These are phyloP conservation scores for Sporothrix brunneoviolacea DNA, from an alignment of 2,329 filamentous ascomycete species.

Conservation along the genomic window DNA sequence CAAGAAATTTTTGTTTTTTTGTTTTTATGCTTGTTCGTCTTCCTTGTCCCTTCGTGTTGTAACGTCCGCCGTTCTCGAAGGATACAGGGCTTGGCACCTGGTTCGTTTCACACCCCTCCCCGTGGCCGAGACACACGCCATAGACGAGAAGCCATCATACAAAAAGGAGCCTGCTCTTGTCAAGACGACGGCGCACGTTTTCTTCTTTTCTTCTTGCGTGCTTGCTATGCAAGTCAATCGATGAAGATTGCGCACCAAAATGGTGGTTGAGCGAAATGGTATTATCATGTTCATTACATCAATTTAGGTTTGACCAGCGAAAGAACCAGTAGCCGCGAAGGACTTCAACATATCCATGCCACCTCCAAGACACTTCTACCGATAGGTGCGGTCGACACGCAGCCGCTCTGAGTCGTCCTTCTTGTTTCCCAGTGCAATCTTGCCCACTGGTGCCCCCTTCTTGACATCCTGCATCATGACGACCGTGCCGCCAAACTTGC, in stretches of 20 bases:
- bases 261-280: too few relatives aligned
- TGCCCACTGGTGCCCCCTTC: conserved; percentile 11
- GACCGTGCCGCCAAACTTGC: conserved; percentile 15
- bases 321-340: too few relatives aligned
- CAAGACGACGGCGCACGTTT: too few relatives aligned
- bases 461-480: conserved; percentile 19
- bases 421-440: conserved; percentile 17
- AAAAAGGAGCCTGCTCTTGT: too few relatives aligned
- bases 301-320: too few relatives aligned
- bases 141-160: too few relatives aligned
- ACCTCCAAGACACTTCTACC: not conserved
- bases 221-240: too few relatives aligned
- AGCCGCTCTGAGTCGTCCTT: conserved; percentile 13
- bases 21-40: not conserved
- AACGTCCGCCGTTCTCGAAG: not conserved
- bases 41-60: not conserved
- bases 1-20: conserved; percentile 1
- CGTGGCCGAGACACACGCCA: too few relatives aligned
- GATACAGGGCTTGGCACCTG: not conserved
- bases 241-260: too few relatives aligned
- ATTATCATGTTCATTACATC: too few relatives aligned
- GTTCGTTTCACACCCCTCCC: conserved; percentile 1
- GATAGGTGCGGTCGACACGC: conserved; percentile 12
- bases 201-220: too few relatives aligned
- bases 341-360: too few relatives aligned